Base-by-base conservation (phyloP, 2,329 filamentous ascomycete species). In the Monilinia laxa region DNA sequence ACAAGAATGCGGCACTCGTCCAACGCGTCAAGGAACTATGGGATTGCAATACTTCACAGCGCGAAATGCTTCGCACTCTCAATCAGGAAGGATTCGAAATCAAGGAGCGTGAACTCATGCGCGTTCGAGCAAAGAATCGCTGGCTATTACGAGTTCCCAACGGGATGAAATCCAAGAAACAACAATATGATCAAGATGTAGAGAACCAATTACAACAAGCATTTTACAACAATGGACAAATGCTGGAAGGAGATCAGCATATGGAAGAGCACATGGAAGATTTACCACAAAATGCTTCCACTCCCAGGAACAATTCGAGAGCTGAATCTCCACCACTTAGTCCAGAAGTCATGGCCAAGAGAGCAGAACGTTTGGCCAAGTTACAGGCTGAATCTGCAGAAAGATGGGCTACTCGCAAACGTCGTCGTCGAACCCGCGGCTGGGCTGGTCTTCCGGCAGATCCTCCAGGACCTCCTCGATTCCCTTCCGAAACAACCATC, bases 401-500 rank as follows among this genome's bases (percentile, higher is more conserved):
- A 72, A 83, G 84, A 67, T 88, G 87, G 83, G 81, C 81, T 10
- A 80, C 83, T 10, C 82, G 86, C 67, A 92, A 91, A 75, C 85
- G 89, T 64, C 84, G 90, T 62, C 85, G 89, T 69, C 83, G 89
- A 57, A 89, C 87, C 64, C 83, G 86, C 72, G 85, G 84, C n/a
- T 90, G 87, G 81, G 87, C 85, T 53, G 87, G 88, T 2, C 76
- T 90, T 35, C 86, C 89, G 18, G 84, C 88, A 49, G 89, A 91
- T 74, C 85, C 86, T 9, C 84, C 87, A 1, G 86, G 87, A 5
- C 85, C 88, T 25, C 87, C 89, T 18, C 86, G 91, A 28, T 95
- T 92, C 70, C 90, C 90, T 0, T 94, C 91, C 0, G 91, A 95
- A 77, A 93, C 90, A 16, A 93, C 91, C 0, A 85, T 95, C 67